Conservation (phyloP, 78 protist species). For the Isochrysis galbana region DNA sequence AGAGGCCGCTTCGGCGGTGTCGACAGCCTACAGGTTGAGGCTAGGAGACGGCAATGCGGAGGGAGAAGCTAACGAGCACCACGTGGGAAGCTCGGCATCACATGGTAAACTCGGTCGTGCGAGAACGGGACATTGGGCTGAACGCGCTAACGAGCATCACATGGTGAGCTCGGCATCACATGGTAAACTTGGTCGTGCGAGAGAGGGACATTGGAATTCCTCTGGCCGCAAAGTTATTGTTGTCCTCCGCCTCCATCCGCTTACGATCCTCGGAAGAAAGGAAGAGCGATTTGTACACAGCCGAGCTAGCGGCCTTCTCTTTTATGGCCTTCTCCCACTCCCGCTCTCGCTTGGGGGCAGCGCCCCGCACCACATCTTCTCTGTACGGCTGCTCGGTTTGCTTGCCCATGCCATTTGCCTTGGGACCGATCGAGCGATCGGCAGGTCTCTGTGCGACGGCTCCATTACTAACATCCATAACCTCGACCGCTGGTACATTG, state of each 20-base stretch:
- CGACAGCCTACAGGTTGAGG: too few relatives aligned
- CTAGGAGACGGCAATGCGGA: too few relatives aligned
- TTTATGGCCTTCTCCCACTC: background rate
- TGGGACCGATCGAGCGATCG: background rate
- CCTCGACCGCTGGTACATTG: background rate
- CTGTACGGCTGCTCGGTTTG: background rate
- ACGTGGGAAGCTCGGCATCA: too few relatives aligned
- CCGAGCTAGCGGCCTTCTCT: background rate
- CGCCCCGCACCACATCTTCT: background rate
- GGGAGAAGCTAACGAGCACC: too few relatives aligned
- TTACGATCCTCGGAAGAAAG: background rate
- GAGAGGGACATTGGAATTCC: background rate
- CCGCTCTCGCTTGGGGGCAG: background rate
- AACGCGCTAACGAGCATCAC: too few relatives aligned
- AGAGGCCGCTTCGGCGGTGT: too few relatives aligned
- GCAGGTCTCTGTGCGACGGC: background rate
- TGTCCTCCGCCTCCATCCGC: background rate
- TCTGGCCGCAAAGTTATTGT: background rate
- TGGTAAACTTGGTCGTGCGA: background rate
- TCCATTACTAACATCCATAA: background rate
- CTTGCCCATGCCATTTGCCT: background rate
- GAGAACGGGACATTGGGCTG: too few relatives aligned
- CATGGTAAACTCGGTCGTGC: background rate
- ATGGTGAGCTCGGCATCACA: too few relatives aligned
- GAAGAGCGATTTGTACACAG: slow-evolving; percentile 17